Evolutionary conservation across 176 grass and related monocot genomes (phyloP).

Genomic region (Triticum aestivum): DNA sequence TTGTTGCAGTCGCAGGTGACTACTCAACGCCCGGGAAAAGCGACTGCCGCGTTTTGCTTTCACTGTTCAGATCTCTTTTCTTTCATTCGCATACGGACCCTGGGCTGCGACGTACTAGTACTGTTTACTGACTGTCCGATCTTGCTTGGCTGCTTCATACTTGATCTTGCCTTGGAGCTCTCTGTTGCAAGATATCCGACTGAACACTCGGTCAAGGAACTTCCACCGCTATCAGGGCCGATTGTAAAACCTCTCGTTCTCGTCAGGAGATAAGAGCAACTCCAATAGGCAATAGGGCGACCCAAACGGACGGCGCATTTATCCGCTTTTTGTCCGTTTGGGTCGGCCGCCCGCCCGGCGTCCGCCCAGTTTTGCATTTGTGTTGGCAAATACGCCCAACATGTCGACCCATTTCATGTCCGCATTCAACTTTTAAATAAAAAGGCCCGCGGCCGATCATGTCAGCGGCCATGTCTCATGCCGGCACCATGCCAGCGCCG

Average conservation of each 20-base stretch:
- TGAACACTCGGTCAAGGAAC: not conserved
- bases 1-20: not conserved
- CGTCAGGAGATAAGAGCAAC: too few species aligned
- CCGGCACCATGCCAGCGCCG: too few species aligned
- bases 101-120: not conserved
- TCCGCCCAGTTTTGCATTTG: too few species aligned
- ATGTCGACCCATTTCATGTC: too few species aligned
- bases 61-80: not conserved
- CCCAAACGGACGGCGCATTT: too few species aligned
- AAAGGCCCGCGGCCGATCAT: too few species aligned
- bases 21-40: not conserved
- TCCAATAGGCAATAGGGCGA: too few species aligned
- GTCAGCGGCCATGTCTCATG: too few species aligned
- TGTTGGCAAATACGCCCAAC: too few species aligned
- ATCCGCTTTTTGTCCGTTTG: too few species aligned
- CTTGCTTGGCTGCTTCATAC: not conserved
- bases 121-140: not conserved
- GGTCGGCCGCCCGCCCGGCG: too few species aligned
- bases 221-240: not conserved
- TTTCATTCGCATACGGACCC: not conserved
- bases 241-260: not conserved
- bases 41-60: not conserved
- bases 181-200: not conserved
- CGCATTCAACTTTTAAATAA: too few species aligned
- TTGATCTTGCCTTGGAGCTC: not conserved